Evolutionary conservation across 441 rosid species (phyloP), one percentile per base, ranked within the genome.

Genomic region (Kokia cookei): DNA sequence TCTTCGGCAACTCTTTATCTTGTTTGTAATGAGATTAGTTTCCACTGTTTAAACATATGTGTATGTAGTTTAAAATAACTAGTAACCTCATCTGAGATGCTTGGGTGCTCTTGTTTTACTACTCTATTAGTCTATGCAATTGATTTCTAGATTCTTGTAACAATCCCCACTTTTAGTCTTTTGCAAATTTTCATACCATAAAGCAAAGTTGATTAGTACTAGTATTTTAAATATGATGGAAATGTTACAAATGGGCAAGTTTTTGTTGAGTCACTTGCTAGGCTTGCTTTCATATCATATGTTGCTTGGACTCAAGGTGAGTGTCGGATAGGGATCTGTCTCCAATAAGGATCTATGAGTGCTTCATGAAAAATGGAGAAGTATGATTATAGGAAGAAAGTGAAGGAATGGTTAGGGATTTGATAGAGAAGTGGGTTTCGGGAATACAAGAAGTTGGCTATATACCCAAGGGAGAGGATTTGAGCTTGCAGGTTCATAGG

Each of bases 1-100:
- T 14, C 70, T 72, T 67, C 53, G 77, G 69, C 79, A 73, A 50
- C 45, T 84, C 63, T 76, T 42, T 69, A 32, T 73, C 45, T 66
- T 75, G 5, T 63, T 43, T 78, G 73, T 59, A 11, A 15, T 58
- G 9, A 45, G 70, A 62, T 35, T n/a, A 8, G 15, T 55, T 9
- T 69, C 7, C 40, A 8, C 48, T 45, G 61, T 57, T 24, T 74
- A 70, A 29, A 32, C 27, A 26, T 12, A 26, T 19, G 10, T 67
- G 29, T 11, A 32, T 65, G 2, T 65, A 65, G 70, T 45, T 11
- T 65, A 22, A 70, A 32, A 40, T 13, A 50, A 26, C 22, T 50
- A 17, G 7, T 12, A 37, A 73, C 32, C 35, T 27, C 27, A 7
- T 13, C 1, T 19, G 17, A 5, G 63, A 58, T 26, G 14, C 63